A percentile compares a stretch with the other conserved stretches of the same genome.
Evolutionary conservation across 2,329 filamentous ascomycete species (phyloP).

Genomic region (Fusarium staphyleae): DNA sequence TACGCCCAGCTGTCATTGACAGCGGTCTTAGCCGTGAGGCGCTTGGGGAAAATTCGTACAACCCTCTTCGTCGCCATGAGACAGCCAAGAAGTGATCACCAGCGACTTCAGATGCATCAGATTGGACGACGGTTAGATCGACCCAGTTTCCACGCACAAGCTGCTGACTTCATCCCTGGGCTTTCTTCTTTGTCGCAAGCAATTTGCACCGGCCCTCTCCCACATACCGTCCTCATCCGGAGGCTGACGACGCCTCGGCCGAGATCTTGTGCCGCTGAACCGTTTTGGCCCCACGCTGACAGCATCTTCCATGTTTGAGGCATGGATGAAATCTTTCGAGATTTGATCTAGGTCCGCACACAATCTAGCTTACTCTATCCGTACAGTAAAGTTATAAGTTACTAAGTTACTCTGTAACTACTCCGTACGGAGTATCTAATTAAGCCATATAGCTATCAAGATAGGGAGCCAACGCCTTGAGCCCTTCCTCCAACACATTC

Average conservation of each 20-base stretch:
- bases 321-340: not conserved
- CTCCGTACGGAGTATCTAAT: no score
- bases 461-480: slow-evolving; percentile 59
- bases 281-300: slow-evolving; percentile 10
- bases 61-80: not conserved
- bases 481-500: slow-evolving; percentile 69
- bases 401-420: no score
- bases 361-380: not conserved
- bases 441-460: slow-evolving; percentile 38
- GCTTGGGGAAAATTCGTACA: no score
- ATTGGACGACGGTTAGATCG: slow-evolving; percentile 30
- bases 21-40: no score
- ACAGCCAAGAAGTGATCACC: slow-evolving; percentile 31
- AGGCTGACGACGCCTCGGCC: slow-evolving; percentile 39
- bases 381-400: no score
- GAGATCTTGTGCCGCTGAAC: slow-evolving; percentile 34
- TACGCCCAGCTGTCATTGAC: no score
- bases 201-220: slow-evolving; percentile 27
- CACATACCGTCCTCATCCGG: slow-evolving; percentile 17
- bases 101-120: slow-evolving; percentile 15
- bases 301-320: slow-evolving; percentile 7
- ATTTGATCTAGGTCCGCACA: no score
- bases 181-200: slow-evolving; percentile 14
- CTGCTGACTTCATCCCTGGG: slow-evolving; percentile 12
- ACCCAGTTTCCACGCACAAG: slow-evolving; percentile 16